A percentile compares a stretch with the other conserved stretches of the same genome.
These are phyloP conservation scores for Teratosphaeria destructans DNA, from an alignment of 2,329 filamentous ascomycete genomes.

Conservation along the genomic window DNA sequence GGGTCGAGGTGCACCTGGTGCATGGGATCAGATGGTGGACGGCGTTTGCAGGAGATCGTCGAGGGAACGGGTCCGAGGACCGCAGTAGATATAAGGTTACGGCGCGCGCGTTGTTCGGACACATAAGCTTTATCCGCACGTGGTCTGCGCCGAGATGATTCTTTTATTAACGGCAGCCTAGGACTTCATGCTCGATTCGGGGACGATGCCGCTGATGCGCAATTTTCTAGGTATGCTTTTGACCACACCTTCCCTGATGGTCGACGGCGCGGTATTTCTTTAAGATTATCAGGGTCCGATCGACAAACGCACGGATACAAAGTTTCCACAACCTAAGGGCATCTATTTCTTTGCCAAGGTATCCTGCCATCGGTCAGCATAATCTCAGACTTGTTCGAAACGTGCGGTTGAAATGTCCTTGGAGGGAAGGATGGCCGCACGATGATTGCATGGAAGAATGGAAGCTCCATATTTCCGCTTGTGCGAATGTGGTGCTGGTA, in stretches of 20 bases:
- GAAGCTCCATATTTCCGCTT: neutral
- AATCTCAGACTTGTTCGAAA: neutral
- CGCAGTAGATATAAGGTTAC: neutral
- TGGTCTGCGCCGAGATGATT: neutral
- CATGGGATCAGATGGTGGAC: neutral
- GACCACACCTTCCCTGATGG: neutral
- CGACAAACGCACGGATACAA: too few relatives aligned
- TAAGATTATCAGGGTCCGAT: neutral
- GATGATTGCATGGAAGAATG: neutral
- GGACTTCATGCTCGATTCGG: neutral
- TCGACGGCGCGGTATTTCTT: neutral
- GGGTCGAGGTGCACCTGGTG: neutral
- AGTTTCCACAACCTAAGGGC: too few relatives aligned
- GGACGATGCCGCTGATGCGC: neutral
- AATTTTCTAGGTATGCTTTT: neutral
- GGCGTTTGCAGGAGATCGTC: neutral
- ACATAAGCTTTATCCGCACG: neutral
- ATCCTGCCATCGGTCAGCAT: neutral
- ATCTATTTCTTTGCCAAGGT: neutral
- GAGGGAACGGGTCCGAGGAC: neutral
- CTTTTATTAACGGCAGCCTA: too few relatives aligned
- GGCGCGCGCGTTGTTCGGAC: neutral
- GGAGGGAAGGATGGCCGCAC: neutral
- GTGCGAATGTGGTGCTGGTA: neutral
- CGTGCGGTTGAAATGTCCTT: neutral